Conservation (phyloP, 1,284 basidiomycete species). For the Gymnopus androsaceus region DNA sequence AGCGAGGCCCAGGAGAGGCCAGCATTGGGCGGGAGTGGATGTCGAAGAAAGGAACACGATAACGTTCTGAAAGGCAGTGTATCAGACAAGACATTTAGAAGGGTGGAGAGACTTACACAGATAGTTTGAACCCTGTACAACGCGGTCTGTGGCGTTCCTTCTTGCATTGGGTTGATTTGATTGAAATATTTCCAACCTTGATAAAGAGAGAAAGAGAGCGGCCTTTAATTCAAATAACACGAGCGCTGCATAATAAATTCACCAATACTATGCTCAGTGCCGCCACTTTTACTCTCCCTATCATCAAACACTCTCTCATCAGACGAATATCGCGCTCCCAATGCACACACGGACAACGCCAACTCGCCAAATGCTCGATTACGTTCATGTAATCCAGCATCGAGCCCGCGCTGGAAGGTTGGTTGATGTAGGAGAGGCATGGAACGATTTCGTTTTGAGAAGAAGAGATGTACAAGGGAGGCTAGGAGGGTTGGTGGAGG, state of each 20-base stretch:
- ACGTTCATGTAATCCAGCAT: conserved; percentile 1
- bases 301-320: conserved; percentile 1
- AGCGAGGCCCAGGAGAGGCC: conserved; percentile 54
- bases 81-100: background rate
- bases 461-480: background rate
- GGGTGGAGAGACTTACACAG: background rate
- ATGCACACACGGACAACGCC: conserved; percentile 12
- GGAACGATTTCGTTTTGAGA: background rate
- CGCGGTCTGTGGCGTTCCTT: background rate
- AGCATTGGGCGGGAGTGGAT: conserved; percentile 52
- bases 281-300: background rate
- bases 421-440: conserved; percentile 10
- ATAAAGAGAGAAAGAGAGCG: no score
- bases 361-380: conserved; percentile 8
- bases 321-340: background rate
- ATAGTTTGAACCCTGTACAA: conserved; percentile 1
- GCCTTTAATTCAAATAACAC: no score
- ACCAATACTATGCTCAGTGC: conserved; percentile 5
- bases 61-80: background rate
- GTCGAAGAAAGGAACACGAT: conserved; percentile 43
- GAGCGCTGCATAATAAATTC: background rate
- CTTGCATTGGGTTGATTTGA: conserved; percentile 3
- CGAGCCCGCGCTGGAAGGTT: conserved; percentile 4
- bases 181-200: conserved; percentile 5
- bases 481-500: background rate